Evolutionary conservation across 495 filamentous ascomycete genomes (phyloP).

Genomic region (Penicillium verhagenii): DNA sequence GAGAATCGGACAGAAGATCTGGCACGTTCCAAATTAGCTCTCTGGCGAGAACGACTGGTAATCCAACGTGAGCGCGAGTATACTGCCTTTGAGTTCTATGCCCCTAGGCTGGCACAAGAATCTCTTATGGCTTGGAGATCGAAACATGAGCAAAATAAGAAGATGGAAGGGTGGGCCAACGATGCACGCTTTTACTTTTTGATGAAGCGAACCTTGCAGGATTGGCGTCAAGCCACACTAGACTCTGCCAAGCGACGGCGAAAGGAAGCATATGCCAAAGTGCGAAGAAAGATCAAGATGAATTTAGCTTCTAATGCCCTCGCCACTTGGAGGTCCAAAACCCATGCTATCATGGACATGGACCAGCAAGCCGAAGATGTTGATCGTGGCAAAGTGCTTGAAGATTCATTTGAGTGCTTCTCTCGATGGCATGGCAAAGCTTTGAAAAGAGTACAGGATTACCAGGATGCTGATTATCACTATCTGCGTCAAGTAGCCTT

Average conservation of each 20-base stretch:
- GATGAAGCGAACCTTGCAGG: slow-evolving; percentile 50
- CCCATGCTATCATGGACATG: slow-evolving; percentile 37
- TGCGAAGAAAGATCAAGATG: slow-evolving; percentile 58
- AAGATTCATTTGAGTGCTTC: slow-evolving; percentile 38
- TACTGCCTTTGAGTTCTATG: slow-evolving; percentile 54
- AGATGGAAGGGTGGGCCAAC: slow-evolving; percentile 52
- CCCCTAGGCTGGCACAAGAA: slow-evolving; percentile 48
- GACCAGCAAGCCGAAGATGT: slow-evolving; percentile 44
- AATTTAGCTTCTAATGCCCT: slow-evolving; percentile 51
- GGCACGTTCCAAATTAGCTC: slow-evolving; percentile 36
- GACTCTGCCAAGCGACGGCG: slow-evolving; percentile 53
- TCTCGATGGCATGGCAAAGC: slow-evolving; percentile 45
- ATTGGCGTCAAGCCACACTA: slow-evolving; percentile 53
- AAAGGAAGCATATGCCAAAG: slow-evolving; percentile 57
- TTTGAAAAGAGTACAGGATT: slow-evolving; percentile 35
- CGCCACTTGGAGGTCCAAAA: slow-evolving; percentile 44
- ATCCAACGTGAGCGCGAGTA: slow-evolving; percentile 46
- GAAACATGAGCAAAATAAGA: slow-evolving; percentile 42
- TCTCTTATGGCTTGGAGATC: slow-evolving; percentile 49
- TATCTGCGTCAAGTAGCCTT: slow-evolving; percentile 44
- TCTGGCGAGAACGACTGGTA: slow-evolving; percentile 44
- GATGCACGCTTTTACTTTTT: slow-evolving; percentile 62
- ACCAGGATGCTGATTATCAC: slow-evolving; percentile 41
- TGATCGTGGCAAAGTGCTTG: slow-evolving; percentile 36
- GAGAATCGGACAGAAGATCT: slow-evolving; percentile 32